Base-by-base conservation (phyloP, 768 basidiomycete genomes). In the Gymnopilus dilepis region DNA sequence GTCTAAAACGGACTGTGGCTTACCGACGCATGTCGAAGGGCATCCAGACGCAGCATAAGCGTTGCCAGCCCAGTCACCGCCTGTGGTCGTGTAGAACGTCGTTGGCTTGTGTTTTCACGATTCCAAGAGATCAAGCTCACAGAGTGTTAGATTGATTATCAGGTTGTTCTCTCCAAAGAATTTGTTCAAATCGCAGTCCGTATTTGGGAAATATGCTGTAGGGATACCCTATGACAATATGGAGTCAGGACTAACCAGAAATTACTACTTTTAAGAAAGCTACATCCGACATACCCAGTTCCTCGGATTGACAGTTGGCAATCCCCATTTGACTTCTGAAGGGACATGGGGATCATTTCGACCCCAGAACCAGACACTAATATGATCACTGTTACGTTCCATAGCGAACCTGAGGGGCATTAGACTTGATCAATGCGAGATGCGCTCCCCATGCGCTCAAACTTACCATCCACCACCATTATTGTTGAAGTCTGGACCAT, bases 341-440 rank as follows among this genome's bases (percentile, higher is more conserved):
- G 84, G 85, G 15, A 84, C 76, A 47, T 59, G 58, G 12, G 60
- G 64, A 53, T 72, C 76, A 59, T 77, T 72, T 19, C 87, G 76
- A 0, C 82, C 73, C 87, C 87, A 90, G 77, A 86, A 89, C 83
- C 85, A 90, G 38, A 88, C 77, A 57, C 83, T 84, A 65, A 90
- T 83, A 62, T 78, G 80, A 19, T 63, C 65, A 8, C 71, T 63
- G 5, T 82, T 82, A 33, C 86, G 80, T 65, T 86, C 85, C 65
- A 86, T 76, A 1, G 83, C 87, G 65, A 80, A 86, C 78, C 81
- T 85, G 21, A 34, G n/a, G n/a, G n/a, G n/a, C n/a, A n/a, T n/a
- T 3, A n/a, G 17, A 37, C 17, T 22, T 34, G 9, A 51, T n/a
- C n/a, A n/a, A n/a, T n/a, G 6, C 47, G 13, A 21, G 26, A 9